phyloP scores from a whole-genome alignment of 2,329 filamentous ascomycete species.

The Neoscytalidium dimidiatum region DNA sequence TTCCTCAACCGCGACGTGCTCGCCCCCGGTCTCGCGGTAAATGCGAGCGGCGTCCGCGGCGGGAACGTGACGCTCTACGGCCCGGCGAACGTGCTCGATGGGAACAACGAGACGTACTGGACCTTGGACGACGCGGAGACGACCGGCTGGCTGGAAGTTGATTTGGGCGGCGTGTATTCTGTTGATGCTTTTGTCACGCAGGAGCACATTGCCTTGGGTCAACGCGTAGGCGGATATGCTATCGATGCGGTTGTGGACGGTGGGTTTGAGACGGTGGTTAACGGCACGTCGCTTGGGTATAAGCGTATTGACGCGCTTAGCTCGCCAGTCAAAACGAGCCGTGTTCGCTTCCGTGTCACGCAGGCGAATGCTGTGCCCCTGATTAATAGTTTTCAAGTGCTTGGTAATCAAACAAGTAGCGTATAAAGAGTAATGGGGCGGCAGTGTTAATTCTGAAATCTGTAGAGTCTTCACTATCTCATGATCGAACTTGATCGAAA shows the following conservation, averaged over 20 bases:
- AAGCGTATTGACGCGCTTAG: slow-evolving; percentile 22
- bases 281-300: slow-evolving; percentile 25
- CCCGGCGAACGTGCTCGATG: slow-evolving; percentile 22
- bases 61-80: slow-evolving; percentile 9
- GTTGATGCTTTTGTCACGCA: slow-evolving; percentile 24
- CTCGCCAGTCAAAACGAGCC: slow-evolving; percentile 2
- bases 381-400: slow-evolving; percentile 20
- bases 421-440: too few species aligned
- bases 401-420: too few species aligned
- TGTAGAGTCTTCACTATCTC: too few species aligned
- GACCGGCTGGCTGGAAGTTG: slow-evolving; percentile 20
- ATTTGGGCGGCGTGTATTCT: slow-evolving; percentile 6
- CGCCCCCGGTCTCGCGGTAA: neutral
- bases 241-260: slow-evolving; percentile 22
- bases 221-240: slow-evolving; percentile 23
- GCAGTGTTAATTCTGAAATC: too few species aligned
- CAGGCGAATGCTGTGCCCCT: slow-evolving; percentile 24
- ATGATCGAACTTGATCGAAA: too few species aligned
- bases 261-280: slow-evolving; percentile 18
- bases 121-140: slow-evolving; percentile 21
- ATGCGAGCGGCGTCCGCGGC: slow-evolving; percentile 22
- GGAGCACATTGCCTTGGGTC: slow-evolving; percentile 23
- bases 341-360: slow-evolving; percentile 21
- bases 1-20: slow-evolving; percentile 21
- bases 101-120: slow-evolving; percentile 21